A percentile compares a stretch with the other conserved stretches of the same genome.
phyloP scores from a whole-genome alignment of 2,329 filamentous ascomycete genomes.

The Beauveria asiatica region DNA sequence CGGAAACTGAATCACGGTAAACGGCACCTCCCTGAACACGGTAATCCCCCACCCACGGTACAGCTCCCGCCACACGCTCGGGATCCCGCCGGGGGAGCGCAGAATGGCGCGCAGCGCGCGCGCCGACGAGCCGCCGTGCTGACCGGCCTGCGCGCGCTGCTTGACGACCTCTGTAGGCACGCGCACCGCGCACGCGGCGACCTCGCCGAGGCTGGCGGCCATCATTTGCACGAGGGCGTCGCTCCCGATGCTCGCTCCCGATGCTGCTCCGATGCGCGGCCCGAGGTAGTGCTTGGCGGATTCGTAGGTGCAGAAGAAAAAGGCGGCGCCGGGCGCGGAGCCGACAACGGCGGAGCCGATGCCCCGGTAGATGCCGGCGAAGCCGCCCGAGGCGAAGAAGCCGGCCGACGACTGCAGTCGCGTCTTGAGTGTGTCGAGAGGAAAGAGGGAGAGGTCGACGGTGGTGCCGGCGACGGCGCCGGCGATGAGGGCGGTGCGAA shows the following conservation, averaged over 20 bases:
- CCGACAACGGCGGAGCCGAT: slow-evolving; percentile 84
- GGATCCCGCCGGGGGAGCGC: slow-evolving; percentile 31
- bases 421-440: slow-evolving; percentile 97
- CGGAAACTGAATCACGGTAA: slow-evolving; percentile 94
- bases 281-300: slow-evolving; percentile 52
- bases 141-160: slow-evolving; percentile 85
- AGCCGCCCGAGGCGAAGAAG: slow-evolving; percentile 77
- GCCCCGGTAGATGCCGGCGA: slow-evolving; percentile 86
- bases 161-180: slow-evolving; percentile 95
- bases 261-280: slow-evolving; percentile 15
- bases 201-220: slow-evolving; percentile 77
- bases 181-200: slow-evolving; percentile 83
- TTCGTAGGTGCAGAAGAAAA: slow-evolving; percentile 97
- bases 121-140: slow-evolving; percentile 63
- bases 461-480: slow-evolving; percentile 90
- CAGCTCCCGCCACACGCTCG: slow-evolving; percentile 67
- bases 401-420: slow-evolving; percentile 76
- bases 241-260: slow-evolving; percentile 9
- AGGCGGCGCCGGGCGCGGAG: slow-evolving; percentile 84
- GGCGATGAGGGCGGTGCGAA: slow-evolving; percentile 59
- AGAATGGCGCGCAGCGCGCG: slow-evolving; percentile 64
- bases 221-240: slow-evolving; percentile 61
- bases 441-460: slow-evolving; percentile 93
- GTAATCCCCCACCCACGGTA: slow-evolving; percentile 92
- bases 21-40: slow-evolving; percentile 90